Evolutionary conservation across 2,329 filamentous ascomycete species (phyloP).

Genomic region (Beauveria sp.): DNA sequence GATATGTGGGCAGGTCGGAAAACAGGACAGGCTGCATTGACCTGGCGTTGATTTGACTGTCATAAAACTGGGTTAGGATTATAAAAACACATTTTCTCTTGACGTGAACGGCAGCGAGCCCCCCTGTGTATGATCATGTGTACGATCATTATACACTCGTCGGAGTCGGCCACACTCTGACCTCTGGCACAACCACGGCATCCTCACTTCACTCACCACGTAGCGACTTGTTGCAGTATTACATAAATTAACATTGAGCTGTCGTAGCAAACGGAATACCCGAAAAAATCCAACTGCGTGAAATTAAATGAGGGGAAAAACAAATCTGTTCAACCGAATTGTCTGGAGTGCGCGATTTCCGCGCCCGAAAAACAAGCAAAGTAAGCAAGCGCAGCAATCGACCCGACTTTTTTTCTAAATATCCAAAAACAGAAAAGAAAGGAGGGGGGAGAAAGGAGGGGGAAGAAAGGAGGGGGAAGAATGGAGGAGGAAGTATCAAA

Average conservation of each 20-base stretch:
- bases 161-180: too few relatives aligned
- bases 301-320: neutral
- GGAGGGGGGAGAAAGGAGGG: too few relatives aligned
- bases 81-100: neutral
- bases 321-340: neutral
- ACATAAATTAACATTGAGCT: slow-evolving; percentile 6
- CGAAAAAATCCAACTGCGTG: neutral
- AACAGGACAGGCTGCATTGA: neutral
- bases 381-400: too few relatives aligned
- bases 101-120: too few relatives aligned
- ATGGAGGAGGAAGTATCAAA: too few relatives aligned
- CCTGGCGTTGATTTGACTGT: neutral
- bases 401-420: too few relatives aligned
- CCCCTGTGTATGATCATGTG: too few relatives aligned
- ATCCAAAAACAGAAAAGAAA: too few relatives aligned
- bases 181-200: too few relatives aligned
- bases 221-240: neutral
- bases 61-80: neutral
- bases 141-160: neutral
- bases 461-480: too few relatives aligned
- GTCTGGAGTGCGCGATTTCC: neutral
- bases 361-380: neutral
- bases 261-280: neutral
- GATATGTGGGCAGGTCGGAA: neutral
- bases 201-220: neutral